Evolutionary conservation across 2,329 filamentous ascomycete genomes (phyloP).

Genomic region (Amylocarpus encephaloides): DNA sequence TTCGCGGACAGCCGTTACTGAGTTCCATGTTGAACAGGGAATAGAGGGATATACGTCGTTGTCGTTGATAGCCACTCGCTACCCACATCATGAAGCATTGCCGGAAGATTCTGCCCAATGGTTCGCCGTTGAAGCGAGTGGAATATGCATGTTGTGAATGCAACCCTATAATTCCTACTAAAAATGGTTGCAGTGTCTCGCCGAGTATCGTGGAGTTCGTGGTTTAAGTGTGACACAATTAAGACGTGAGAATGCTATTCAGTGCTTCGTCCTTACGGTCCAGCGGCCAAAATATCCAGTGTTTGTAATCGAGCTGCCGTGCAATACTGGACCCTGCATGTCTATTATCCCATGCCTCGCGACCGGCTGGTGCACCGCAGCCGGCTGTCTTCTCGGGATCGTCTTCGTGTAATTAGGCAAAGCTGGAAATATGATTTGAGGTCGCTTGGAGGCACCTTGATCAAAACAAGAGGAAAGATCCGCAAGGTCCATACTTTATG

Average conservation of each 20-base stretch:
- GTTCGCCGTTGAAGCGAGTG: not conserved
- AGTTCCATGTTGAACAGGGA: constrained; percentile 1
- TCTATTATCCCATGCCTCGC: not conserved
- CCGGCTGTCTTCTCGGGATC: not conserved
- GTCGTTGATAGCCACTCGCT: not conserved
- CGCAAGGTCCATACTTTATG: not conserved
- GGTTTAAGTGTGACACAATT: not conserved
- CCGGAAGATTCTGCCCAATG: constrained; percentile 1
- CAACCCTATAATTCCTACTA: not conserved
- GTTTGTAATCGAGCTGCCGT: not conserved
- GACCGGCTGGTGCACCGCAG: not conserved
- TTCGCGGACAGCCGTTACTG: not conserved
- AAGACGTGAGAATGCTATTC: not conserved
- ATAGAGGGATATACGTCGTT: too few species aligned
- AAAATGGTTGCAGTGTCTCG: not conserved
- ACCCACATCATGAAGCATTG: not conserved
- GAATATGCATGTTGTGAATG: not conserved
- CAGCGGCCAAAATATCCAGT: not conserved
- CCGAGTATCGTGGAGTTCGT: not conserved
- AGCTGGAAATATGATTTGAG: not conserved
- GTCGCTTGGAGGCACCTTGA: not conserved
- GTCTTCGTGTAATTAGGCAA: not conserved
- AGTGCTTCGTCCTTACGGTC: not conserved
- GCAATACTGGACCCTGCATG: not conserved
- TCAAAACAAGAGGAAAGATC: not conserved